Percentiles rank a stretch among this genome's conserved stretches.
phyloP scores from a whole-genome alignment of 2,329 filamentous ascomycete species.

The Plectosphaerella sp. region DNA sequence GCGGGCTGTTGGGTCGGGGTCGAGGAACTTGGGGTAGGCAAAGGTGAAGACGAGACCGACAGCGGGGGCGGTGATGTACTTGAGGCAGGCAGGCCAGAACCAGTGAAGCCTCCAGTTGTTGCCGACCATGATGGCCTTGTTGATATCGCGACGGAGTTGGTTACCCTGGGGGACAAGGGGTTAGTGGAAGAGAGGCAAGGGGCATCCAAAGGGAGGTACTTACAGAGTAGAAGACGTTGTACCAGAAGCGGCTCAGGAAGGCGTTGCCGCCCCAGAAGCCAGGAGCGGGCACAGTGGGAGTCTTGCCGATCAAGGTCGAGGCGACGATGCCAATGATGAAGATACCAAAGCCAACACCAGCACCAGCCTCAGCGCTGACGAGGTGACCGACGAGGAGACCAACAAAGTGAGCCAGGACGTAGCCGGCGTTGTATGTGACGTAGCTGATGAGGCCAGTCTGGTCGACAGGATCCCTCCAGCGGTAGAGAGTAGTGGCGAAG shows the following conservation, averaged over 20 bases:
- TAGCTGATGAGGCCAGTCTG: slow-evolving; percentile 38
- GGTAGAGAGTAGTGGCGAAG: slow-evolving; percentile 44
- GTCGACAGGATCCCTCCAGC: slow-evolving; percentile 37
- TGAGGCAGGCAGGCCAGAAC: slow-evolving; percentile 39
- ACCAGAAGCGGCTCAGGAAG: slow-evolving; percentile 40
- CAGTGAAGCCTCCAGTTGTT: slow-evolving; percentile 47
- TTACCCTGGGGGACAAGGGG: slow-evolving; percentile 34
- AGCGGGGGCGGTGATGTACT: slow-evolving; percentile 38
- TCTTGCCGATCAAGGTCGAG: slow-evolving; percentile 31
- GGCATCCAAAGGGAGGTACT: slow-evolving; percentile 10
- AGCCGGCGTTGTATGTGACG: slow-evolving; percentile 39
- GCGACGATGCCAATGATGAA: slow-evolving; percentile 32
- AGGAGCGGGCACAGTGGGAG: slow-evolving; percentile 20
- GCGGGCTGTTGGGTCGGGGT: slow-evolving; percentile 13
- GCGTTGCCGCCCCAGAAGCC: slow-evolving; percentile 35
- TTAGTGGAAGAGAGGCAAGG: not conserved
- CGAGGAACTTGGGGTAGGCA: slow-evolving; percentile 37
- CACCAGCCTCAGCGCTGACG: slow-evolving; percentile 33
- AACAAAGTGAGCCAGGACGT: slow-evolving; percentile 41
- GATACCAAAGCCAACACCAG: slow-evolving; percentile 43
- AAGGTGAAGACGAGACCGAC: slow-evolving; percentile 42
- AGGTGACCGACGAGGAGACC: slow-evolving; percentile 43
- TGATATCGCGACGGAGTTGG: slow-evolving; percentile 47
- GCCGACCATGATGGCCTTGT: slow-evolving; percentile 37
- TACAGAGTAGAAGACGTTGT: slow-evolving; percentile 47